Evolutionary conservation across 805 yeast species (phyloP), one percentile per base, ranked within the genome.

Genomic region (Ogataea paraovalis): DNA sequence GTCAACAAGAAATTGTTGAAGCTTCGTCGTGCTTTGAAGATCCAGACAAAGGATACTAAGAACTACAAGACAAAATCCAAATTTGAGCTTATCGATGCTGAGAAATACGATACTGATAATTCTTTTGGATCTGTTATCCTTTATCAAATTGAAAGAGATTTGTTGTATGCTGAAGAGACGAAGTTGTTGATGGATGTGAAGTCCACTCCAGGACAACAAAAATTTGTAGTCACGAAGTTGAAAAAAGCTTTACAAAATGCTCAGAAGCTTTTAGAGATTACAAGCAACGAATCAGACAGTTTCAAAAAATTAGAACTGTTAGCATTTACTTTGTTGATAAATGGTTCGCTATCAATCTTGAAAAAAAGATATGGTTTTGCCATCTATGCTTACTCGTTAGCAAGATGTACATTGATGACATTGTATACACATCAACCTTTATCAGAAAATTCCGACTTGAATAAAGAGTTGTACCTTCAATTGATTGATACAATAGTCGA

Each of bases 131-230:
- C 74, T 36, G 66, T 89, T 22, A 64, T 80, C n/a, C 68, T 90
- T 21, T 70, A 80, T 48, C 75, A 76, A n/a, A 82, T 85, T 1
- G 98, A 94, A 65, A 77, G 96, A 60, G 87, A 88, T 55, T 70
- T 82, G 60, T 72, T 88, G 27, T 79, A 75, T 55, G 85, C 91
- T 1, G 74, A 80, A 62, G 90, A 85, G 64, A 72, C 82, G 45
- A 78, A 78, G 50, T 67, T 76, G 10, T 64, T 75, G 42, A 64
- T 80, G 50, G 87, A 80, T 51, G 73, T 80, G 37, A 76, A 77
- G 49, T 71, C 75, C 12, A 73, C 78, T 8, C 68, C 67, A 30
- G 61, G 69, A 54, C 71, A 61, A 62, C 70, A 76, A n/a, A 75
- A 75, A 46, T 76, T 83, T 49, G 67, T 85, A 56, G 60, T 73